These are phyloP conservation scores for Silene noctiflora DNA, from an alignment of 179 eudicot genomes.

Conservation along the genomic window DNA sequence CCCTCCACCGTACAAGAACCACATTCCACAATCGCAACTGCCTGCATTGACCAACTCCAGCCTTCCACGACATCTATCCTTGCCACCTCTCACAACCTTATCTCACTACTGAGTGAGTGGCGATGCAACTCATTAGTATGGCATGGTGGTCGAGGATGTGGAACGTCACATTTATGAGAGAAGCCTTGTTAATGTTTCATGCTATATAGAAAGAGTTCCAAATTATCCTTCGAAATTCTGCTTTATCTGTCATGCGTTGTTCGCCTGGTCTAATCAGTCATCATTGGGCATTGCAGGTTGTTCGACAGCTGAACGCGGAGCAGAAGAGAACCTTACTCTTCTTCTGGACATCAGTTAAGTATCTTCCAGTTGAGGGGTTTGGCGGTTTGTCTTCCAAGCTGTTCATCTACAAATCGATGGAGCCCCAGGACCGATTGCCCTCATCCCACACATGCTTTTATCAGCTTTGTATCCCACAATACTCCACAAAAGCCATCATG, in stretches of 20 bases:
- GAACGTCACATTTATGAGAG: background rate
- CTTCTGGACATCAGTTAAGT: constrained; percentile 93
- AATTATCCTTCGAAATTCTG: background rate
- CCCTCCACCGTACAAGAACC: background rate
- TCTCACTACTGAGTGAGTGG: background rate
- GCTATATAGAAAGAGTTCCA: background rate
- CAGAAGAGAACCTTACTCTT: constrained; percentile 76
- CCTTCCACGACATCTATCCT: background rate
- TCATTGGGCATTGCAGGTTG: constrained; percentile 41
- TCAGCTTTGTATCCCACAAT: constrained; percentile 65
- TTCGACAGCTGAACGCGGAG: constrained; percentile 51
- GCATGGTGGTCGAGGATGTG: background rate
- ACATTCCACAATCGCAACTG: too few species aligned
- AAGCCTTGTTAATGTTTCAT: background rate
- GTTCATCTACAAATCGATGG: constrained; percentile 50
- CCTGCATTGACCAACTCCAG: background rate
- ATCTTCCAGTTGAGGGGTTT: constrained; percentile 82
- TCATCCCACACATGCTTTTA: constrained; percentile 94
- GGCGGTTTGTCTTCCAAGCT: constrained; percentile 74
- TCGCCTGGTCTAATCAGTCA: background rate
- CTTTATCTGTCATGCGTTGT: background rate
- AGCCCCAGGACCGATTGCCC: constrained; percentile 58
- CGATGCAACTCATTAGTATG: background rate
- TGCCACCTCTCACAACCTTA: background rate
- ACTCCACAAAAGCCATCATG: constrained; percentile 52